Percentiles rank a stretch among this genome's conserved stretches.
Conservation (phyloP, 1,284 basidiomycete genomes). For the Porodaedalea pini region DNA sequence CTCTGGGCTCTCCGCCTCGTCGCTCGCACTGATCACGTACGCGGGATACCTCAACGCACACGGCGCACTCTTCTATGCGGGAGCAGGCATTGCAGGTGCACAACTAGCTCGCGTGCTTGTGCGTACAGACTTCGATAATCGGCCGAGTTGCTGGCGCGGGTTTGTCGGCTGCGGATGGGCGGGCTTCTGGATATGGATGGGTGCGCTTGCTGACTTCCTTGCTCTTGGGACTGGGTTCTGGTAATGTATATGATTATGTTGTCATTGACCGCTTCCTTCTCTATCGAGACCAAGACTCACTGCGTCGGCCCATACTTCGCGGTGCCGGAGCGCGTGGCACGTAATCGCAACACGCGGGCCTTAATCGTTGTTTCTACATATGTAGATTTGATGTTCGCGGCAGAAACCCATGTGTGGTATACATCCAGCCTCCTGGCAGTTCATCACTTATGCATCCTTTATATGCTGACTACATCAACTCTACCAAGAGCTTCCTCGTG, state of each 20-base stretch:
- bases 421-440: too few species aligned
- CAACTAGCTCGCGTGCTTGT: slow-evolving; percentile 85
- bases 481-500: too few species aligned
- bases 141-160: slow-evolving; percentile 88
- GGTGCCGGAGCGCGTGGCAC: too few species aligned
- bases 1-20: slow-evolving; percentile 67
- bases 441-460: too few species aligned
- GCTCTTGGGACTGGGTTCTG: slow-evolving; percentile 14
- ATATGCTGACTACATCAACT: too few species aligned
- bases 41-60: slow-evolving; percentile 79
- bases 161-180: slow-evolving; percentile 88
- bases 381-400: too few species aligned
- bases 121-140: slow-evolving; percentile 72
- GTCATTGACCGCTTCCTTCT: too few species aligned
- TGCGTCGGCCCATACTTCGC: too few species aligned
- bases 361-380: too few species aligned
- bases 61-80: slow-evolving; percentile 77
- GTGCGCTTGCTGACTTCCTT: slow-evolving; percentile 69
- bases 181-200: slow-evolving; percentile 87
- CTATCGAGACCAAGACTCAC: too few species aligned
- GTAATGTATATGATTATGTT: background rate
- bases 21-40: slow-evolving; percentile 72
- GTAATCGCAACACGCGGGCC: too few species aligned
- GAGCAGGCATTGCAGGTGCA: slow-evolving; percentile 66
- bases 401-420: too few species aligned